phyloP scores from a whole-genome alignment of 441 rosid genomes.

The Breynia disticha region DNA sequence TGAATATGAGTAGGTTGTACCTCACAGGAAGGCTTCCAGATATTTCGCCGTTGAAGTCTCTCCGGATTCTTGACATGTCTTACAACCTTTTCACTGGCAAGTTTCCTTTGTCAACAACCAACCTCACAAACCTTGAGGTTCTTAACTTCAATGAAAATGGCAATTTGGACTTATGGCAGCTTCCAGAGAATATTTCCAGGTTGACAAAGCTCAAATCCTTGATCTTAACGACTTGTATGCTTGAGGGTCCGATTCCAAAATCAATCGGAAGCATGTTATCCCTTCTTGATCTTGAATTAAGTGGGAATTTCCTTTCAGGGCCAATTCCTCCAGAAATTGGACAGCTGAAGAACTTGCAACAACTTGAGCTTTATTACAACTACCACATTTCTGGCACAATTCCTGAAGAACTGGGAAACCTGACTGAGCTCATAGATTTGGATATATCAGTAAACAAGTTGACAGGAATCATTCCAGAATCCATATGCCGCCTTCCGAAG shows the following conservation, averaged over 20 bases:
- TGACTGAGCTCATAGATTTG: conserved; percentile 69
- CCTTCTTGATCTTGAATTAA: conserved; percentile 75
- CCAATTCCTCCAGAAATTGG: conserved; percentile 71
- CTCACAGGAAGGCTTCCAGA: conserved; percentile 54
- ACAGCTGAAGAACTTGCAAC: conserved; percentile 55
- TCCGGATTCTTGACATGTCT: conserved; percentile 66
- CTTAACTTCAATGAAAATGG: conserved; percentile 68
- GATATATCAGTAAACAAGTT: conserved; percentile 81
- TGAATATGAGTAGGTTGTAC: conserved; percentile 36
- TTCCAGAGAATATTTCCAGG: conserved; percentile 52
- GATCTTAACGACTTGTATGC: conserved; percentile 60
- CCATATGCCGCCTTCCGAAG: conserved; percentile 66
- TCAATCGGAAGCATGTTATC: conserved; percentile 74
- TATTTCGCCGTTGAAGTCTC: conserved; percentile 54
- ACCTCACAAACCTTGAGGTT: conserved; percentile 55
- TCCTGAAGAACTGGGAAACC: conserved; percentile 81
- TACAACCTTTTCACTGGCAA: conserved; percentile 61
- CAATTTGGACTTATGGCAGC: conserved; percentile 47
- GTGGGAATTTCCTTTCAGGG: conserved; percentile 66
- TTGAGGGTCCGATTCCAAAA: conserved; percentile 56
- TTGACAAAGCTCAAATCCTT: conserved; percentile 53
- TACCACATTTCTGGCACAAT: conserved; percentile 54
- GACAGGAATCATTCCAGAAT: conserved; percentile 68
- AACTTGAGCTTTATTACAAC: conserved; percentile 86
- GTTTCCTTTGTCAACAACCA: conserved; percentile 67